Evolutionary conservation across 495 filamentous ascomycete genomes (phyloP), one percentile per base, ranked within the genome.

Genomic region (Melanomma pulvis-pyrius): DNA sequence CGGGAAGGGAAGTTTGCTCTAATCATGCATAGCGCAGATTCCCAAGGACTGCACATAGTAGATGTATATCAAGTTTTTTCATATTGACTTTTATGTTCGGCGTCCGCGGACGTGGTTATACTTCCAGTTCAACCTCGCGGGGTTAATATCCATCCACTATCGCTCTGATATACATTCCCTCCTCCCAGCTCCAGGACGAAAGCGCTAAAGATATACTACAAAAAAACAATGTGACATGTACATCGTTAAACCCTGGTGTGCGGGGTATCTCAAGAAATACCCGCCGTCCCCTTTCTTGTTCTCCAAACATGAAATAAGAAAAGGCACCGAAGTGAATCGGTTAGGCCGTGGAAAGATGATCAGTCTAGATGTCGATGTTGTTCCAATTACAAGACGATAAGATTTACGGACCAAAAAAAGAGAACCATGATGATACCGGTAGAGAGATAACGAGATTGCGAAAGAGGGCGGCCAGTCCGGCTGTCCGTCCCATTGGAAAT

Each of bases 241-340:
- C 59, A 22, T 63, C 59, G 34, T 54, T 5, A 36, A 47, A 50
- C 3, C n/a, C 39, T 63, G 48, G 19, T 63, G 28, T 46, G 44
- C 49, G 59, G 59, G 59, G 52, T 63, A 63, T 63, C 50, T 44
- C 1, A 54, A 24, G 21, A 59, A 11, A 48, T 59, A 28, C 22
- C 48, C 48, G 7, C 39, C 8, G 13, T 17, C 39, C 39, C 39
- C 30, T 12, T 5, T 34, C 30, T 34, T 34, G 30, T 6, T 44
- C 17, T 44, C 39, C 56, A 32, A 59, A 26, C 39, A 47, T 6
- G 50, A 29, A 11, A 11, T 28, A 47, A 22, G 26, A 36, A 59
- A 46, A 59, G 24, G 7, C 32, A 6, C 21, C 56, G 30, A 47
- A 12, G 24, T 26, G 56, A 59, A 21, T 48, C 56, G 24, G 39